Evolutionary conservation across 305 asterid species (phyloP), one percentile per base, ranked within the genome.

Genomic region (Lippia alba): DNA sequence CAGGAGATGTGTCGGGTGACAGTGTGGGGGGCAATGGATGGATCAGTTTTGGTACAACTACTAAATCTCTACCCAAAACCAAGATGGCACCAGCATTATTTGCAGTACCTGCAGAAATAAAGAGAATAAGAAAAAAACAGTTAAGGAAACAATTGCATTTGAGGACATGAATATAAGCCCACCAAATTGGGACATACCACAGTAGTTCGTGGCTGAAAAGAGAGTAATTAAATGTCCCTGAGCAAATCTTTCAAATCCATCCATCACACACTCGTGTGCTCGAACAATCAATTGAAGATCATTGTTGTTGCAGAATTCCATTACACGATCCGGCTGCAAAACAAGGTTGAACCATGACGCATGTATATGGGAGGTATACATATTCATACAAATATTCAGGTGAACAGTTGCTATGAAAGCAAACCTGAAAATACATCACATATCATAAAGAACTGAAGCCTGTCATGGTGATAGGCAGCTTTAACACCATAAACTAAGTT

Each of bases 191-290:
- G 50, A 65, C 89, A 58, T 89, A 96, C 99, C 99, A 53, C 99
- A 96, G 79, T 96, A 96, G 81, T 96, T 96, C 33, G 98, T 96
- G 66, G 99, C 99, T 48, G 99, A 95, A 70, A 95, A 95, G 12
- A 95, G 96, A 54, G 99, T 95, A 36, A 95, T 95, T 62, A 89
- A 70, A 83, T 95, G 99, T 63, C 99, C 98, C 84, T 95, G 99
- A 67, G 99, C 99, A 86, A 95, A 95, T 78, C 98, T 86, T 80
- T 96, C 99, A 74, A 96, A 96, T 64, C 99, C 99, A 91, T 96
- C 99, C 99, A 96, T 96, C 80, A 96, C 99, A 61, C 99, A 92
- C 81, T 96, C 99, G 18, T 93, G 97, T 3, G 99, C 99, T 73
- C 99, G 85, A 67, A 96, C 97, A 67, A 96, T 96, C 78, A 96